phyloP scores from a whole-genome alignment of 495 filamentous ascomycete species.

The Penicillium manginii region DNA sequence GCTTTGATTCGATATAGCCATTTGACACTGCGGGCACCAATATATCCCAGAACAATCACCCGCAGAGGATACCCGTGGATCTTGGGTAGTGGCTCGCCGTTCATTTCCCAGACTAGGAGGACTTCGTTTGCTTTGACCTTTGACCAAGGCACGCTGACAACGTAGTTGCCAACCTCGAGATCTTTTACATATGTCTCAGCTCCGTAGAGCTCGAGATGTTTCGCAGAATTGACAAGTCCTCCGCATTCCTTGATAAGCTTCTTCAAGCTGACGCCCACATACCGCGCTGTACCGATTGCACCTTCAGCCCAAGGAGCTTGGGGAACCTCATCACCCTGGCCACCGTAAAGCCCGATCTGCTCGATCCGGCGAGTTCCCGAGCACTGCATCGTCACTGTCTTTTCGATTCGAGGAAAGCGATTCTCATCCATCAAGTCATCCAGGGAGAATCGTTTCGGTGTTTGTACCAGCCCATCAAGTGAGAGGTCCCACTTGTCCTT shows the following conservation, averaged over 20 bases:
- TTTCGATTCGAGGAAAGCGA: conserved; percentile 58
- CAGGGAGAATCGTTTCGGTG: conserved; percentile 56
- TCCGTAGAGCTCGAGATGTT: conserved; percentile 66
- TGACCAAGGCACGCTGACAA: conserved; percentile 63
- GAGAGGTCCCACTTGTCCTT: conserved; percentile 52
- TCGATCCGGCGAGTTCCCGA: conserved; percentile 70
- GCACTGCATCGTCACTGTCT: conserved; percentile 66
- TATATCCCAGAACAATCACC: conserved; percentile 65
- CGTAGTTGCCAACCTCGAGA: conserved; percentile 63
- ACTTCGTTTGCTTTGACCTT: conserved; percentile 70
- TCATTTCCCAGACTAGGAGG: conserved; percentile 73
- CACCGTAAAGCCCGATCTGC: conserved; percentile 64
- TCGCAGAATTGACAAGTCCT: conserved; percentile 55
- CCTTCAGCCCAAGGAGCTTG: conserved; percentile 71
- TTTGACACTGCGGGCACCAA: conserved; percentile 49
- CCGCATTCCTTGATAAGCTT: conserved; percentile 70
- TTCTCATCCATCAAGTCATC: conserved; percentile 59
- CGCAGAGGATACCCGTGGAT: conserved; percentile 69
- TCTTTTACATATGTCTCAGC: conserved; percentile 72
- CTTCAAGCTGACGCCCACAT: conserved; percentile 64
- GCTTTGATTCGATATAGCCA: conserved; percentile 48
- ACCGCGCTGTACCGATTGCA: conserved; percentile 67
- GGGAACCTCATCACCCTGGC: conserved; percentile 70
- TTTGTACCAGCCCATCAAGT: conserved; percentile 60
- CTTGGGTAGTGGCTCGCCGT: conserved; percentile 64